These are phyloP conservation scores for Williopsis jadinii DNA, from an alignment of 1,139 yeast genomes.

Conservation along the genomic window DNA sequence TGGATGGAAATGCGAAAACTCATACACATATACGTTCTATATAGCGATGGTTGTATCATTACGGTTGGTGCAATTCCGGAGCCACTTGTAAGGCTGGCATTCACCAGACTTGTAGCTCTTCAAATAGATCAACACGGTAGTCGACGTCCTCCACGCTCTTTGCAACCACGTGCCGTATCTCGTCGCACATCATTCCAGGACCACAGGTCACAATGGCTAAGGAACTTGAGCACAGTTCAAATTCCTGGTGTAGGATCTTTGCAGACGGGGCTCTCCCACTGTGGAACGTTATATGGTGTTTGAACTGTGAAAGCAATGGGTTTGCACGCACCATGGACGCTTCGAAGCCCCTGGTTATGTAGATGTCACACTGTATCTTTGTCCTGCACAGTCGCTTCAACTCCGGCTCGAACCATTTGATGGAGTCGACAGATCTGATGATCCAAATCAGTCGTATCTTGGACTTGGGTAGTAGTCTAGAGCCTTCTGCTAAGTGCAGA, in stretches of 20 bases:
- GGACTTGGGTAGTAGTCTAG: constrained; percentile 11
- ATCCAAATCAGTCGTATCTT: constrained; percentile 39
- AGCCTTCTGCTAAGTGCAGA: constrained; percentile 12
- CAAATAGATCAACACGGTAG: constrained; percentile 20
- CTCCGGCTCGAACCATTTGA: constrained; percentile 46
- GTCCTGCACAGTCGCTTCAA: constrained; percentile 26
- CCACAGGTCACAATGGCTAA: constrained; percentile 36
- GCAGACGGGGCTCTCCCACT: constrained; percentile 16
- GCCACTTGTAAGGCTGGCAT: neutral
- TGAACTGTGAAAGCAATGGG: constrained; percentile 8
- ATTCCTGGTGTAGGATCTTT: constrained; percentile 14
- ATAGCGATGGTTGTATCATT: no score
- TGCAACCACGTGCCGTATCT: constrained; percentile 27
- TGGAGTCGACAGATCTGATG: constrained; percentile 38
- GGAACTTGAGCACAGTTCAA: constrained; percentile 14
- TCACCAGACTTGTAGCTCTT: constrained; percentile 24
- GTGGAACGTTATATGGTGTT: constrained; percentile 11
- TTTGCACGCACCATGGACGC: neutral
- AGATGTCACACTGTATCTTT: constrained; percentile 17
- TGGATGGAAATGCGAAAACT: no score
- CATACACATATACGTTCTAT: no score
- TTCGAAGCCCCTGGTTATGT: constrained; percentile 15
- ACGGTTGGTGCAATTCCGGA: no score
- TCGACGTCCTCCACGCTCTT: constrained; percentile 9
- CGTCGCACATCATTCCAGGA: constrained; percentile 47